Percentiles rank a stretch among this genome's conserved stretches.
Conservation (phyloP, 1,284 basidiomycete genomes). For the Leccinum subspadiceum region DNA sequence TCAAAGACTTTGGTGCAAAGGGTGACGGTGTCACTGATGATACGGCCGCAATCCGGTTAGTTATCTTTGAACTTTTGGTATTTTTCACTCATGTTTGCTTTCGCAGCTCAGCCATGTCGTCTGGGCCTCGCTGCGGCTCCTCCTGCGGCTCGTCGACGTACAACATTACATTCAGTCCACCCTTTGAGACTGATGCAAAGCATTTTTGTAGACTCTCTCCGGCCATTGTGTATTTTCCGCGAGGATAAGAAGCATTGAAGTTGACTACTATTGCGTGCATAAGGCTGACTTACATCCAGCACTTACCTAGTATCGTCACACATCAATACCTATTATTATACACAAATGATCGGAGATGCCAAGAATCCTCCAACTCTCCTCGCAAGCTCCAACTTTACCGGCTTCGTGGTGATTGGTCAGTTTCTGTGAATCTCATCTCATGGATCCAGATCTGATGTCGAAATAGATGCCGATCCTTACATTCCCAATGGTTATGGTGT, state of each 20-base stretch:
- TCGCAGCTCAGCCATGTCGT: conserved; percentile 28
- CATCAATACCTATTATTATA: conserved; percentile 52
- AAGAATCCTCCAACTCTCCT: conserved; percentile 46
- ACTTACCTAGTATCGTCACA: conserved; percentile 50
- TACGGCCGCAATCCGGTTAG: conserved; percentile 30
- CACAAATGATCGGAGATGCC: conserved; percentile 49
- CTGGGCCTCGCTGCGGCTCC: conserved; percentile 22
- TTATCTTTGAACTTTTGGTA: not conserved
- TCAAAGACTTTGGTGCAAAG: conserved; percentile 31
- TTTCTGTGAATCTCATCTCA: not conserved
- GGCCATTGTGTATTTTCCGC: conserved; percentile 30
- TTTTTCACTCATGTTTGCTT: conserved; percentile 3
- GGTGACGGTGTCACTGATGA: conserved; percentile 33
- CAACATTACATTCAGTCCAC: not conserved
- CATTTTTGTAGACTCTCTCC: conserved; percentile 25
- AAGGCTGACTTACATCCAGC: conserved; percentile 15
- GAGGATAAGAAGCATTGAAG: conserved; percentile 15
- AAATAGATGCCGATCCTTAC: conserved; percentile 45
- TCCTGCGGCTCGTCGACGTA: conserved; percentile 25
- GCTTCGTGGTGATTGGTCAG: conserved; percentile 52
- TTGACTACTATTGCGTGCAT: not conserved
- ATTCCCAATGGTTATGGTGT: conserved; percentile 35
- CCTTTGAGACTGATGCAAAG: not conserved
- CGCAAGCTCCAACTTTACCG: conserved; percentile 45
- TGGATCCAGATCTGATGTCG: conserved; percentile 7